Evolutionary conservation across 2,329 filamentous ascomycete species (phyloP).

Genomic region (Penicillium sp.): DNA sequence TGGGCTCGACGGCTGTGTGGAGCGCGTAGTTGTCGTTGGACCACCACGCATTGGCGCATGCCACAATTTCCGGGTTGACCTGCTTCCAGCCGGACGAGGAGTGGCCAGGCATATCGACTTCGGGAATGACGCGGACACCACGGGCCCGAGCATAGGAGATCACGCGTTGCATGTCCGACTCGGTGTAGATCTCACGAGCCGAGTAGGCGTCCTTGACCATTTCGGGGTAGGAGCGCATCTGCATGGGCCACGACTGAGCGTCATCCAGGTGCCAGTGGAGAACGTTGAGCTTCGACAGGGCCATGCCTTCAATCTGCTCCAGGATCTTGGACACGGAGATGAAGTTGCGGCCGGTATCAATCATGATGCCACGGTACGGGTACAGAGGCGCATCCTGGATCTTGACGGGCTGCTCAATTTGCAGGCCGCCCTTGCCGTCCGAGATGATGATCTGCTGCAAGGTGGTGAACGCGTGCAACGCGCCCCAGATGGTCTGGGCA

Average conservation of each 20-base stretch:
- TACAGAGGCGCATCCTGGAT: conserved; percentile 53
- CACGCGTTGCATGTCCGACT: conserved; percentile 44
- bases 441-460: conserved; percentile 56
- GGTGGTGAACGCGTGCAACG: conserved; percentile 57
- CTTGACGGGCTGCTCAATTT: conserved; percentile 54
- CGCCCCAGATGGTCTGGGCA: conserved; percentile 54
- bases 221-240: conserved; percentile 50
- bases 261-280: conserved; percentile 59
- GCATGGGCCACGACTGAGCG: conserved; percentile 55
- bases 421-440: conserved; percentile 44
- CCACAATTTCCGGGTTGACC: conserved; percentile 55
- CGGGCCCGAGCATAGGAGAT: conserved; percentile 53
- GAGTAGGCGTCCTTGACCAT: conserved; percentile 58
- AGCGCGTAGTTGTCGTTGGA: conserved; percentile 56
- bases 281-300: conserved; percentile 57
- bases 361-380: conserved; percentile 55
- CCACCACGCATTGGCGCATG: conserved; percentile 59
- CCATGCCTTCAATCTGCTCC: conserved; percentile 56
- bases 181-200: conserved; percentile 47
- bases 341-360: conserved; percentile 56
- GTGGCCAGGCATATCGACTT: conserved; percentile 62
- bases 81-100: conserved; percentile 56
- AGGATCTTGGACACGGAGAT: conserved; percentile 51
- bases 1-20: conserved; percentile 57
- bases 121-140: conserved; percentile 59